These are phyloP conservation scores for Globisporangium radiosum DNA, from an alignment of 352 stramenopile genomes.

Conservation along the genomic window DNA sequence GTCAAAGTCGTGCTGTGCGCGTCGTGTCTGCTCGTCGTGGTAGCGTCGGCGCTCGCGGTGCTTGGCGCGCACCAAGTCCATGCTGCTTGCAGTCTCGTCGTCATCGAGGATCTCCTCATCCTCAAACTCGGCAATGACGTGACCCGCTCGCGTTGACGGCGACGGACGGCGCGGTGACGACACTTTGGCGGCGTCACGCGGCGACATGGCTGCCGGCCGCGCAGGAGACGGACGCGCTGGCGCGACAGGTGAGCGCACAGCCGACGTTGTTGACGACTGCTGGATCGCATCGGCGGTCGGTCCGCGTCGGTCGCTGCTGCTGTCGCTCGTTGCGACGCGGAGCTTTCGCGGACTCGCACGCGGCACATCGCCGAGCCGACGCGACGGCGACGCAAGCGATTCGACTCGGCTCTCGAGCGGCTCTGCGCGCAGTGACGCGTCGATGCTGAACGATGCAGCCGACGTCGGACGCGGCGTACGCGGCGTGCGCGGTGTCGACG, in stretches of 20 bases:
- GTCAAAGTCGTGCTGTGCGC: slow-evolving; percentile 2
- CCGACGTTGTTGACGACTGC: background rate
- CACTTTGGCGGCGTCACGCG: background rate
- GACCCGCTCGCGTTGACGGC: background rate
- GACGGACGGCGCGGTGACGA: slow-evolving; percentile 7
- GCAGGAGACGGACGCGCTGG: slow-evolving; percentile 1
- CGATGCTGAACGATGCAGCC: background rate
- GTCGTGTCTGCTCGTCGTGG: slow-evolving; percentile 7
- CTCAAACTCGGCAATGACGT: slow-evolving; percentile 30
- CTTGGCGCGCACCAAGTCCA: slow-evolving; percentile 9
- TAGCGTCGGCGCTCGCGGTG: slow-evolving; percentile 1
- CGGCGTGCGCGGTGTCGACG: slow-evolving; percentile 20
- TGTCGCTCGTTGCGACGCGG: slow-evolving; percentile 7
- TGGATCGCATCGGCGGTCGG: slow-evolving; percentile 5
- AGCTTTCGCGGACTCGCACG: slow-evolving; percentile 25
- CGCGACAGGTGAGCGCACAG: background rate
- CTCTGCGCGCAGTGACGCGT: background rate
- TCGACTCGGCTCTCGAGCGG: background rate
- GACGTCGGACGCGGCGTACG: slow-evolving; percentile 11
- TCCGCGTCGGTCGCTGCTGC: background rate
- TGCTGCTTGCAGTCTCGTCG: slow-evolving; percentile 7
- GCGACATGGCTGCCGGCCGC: slow-evolving; percentile 2
- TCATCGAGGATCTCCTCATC: slow-evolving; percentile 31
- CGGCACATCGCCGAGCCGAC: background rate
- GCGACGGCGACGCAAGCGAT: background rate